Base-by-base conservation (phyloP, 2,329 filamentous ascomycete genomes). In the Alternaria atra region DNA sequence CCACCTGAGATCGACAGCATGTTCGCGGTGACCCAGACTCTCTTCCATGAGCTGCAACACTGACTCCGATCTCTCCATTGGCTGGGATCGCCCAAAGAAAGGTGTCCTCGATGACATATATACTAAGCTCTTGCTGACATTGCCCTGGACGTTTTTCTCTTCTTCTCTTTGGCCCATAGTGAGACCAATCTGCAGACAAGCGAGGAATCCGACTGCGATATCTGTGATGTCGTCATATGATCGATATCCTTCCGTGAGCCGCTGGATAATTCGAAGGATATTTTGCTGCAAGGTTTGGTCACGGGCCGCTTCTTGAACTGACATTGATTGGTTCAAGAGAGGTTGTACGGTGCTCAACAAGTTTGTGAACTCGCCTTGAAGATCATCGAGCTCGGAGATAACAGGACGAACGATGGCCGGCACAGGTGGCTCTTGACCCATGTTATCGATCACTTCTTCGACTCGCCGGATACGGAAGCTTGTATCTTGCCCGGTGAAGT, bases 351-450 rank as follows among this genome's bases (percentile, higher is more conserved):
- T 68, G 12, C 71, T 75, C 40, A 96, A 80, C 27, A 96, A 80
- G 63, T 91, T 94, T 53, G 85, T 87, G 70, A 98, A 94, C 69
- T 97, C 93, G 8, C 90, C 90, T 68, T 97, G 93, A 4, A 98
- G 81, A 43, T 89, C 82, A 55, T 84, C 81, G 10, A 97, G 83
- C 67, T 92, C 86, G 0, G 91, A 93, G 1, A 80, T 77, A 12
- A 84, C 79, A 0, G 93, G 93, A 27, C 94, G 86, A 73, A 90
- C 93, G 20, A 97, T 88, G 13, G 87, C 82, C 8, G 90, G 86
- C 8, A 86, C 84, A 20, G 86, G 82, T 0, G 92, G 91, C 9
- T 89, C 87, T 29, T 86, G 82, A 0, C 92, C 93, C 60, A 97
- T 79, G 4, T 81, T 81, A 5, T 74, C 72, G 5, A 94, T 82